Conservation (phyloP, 805 yeast genomes). For the Pichia membranifaciens region DNA sequence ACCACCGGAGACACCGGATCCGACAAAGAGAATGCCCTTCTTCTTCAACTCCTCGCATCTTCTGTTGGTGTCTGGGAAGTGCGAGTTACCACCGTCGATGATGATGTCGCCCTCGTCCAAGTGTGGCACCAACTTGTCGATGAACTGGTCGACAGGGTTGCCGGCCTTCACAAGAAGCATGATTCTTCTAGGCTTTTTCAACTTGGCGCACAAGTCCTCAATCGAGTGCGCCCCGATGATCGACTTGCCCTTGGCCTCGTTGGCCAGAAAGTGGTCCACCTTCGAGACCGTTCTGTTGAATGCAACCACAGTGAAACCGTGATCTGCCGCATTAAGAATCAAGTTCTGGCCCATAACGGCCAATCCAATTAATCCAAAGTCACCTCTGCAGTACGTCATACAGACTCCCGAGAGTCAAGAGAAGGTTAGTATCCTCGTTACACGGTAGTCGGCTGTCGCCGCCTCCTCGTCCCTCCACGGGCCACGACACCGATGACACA, state of each 20-base stretch:
- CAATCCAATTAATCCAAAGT: slow-evolving; percentile 97
- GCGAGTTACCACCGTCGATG: slow-evolving; percentile 99
- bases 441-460: no score
- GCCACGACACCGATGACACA: no score
- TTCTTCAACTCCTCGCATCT: slow-evolving; percentile 83
- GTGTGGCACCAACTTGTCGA: slow-evolving; percentile 80
- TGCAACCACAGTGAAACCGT: slow-evolving; percentile 96
- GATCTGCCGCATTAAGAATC: slow-evolving; percentile 96
- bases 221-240: slow-evolving; percentile 93
- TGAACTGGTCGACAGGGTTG: slow-evolving; percentile 86
- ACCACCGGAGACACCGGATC: slow-evolving; percentile 99
- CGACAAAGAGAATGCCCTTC: slow-evolving; percentile 88
- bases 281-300: slow-evolving; percentile 96
- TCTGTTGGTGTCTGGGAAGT: slow-evolving; percentile 98
- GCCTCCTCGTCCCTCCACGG: no score
- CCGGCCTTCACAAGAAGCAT: slow-evolving; percentile 96
- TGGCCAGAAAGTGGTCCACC: slow-evolving; percentile 88
- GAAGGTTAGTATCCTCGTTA: no score
- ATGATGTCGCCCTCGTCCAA: slow-evolving; percentile 96
- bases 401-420: no score
- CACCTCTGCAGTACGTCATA: slow-evolving; percentile 50
- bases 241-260: slow-evolving; percentile 97
- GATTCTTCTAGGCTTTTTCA: slow-evolving; percentile 96
- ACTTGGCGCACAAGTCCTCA: slow-evolving; percentile 77
- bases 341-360: slow-evolving; percentile 99